These are phyloP conservation scores for Pleurotus cornucopiae DNA, from an alignment of 768 basidiomycete species.

Conservation along the genomic window DNA sequence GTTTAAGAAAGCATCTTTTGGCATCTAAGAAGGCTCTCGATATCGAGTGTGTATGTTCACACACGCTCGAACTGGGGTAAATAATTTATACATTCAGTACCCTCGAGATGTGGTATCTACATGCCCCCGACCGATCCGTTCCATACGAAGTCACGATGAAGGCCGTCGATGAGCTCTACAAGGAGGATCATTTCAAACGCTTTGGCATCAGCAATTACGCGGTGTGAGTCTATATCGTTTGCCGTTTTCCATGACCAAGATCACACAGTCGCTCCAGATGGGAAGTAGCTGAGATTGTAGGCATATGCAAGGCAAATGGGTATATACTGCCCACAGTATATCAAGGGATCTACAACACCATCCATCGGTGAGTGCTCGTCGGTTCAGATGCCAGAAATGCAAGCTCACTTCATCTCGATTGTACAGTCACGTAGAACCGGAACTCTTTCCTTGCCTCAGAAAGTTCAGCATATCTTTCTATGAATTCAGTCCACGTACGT, in stretches of 20 bases:
- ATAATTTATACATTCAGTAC: conserved; percentile 24
- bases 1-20: conserved; percentile 39
- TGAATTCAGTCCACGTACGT: too few species aligned
- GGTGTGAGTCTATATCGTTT: conserved; percentile 27
- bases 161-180: conserved; percentile 50
- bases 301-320: conserved; percentile 37
- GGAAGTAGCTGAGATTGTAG: conserved; percentile 43
- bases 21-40: conserved; percentile 43
- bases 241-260: conserved; percentile 7
- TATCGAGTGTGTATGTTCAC: conserved; percentile 31
- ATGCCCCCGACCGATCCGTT: conserved; percentile 55
- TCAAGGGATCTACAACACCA: conserved; percentile 23
- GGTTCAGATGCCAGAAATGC: conserved; percentile 31
- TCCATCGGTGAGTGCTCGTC: conserved; percentile 21
- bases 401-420: too few species aligned
- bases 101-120: conserved; percentile 51
- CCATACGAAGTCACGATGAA: conserved; percentile 54
- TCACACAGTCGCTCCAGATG: background rate
- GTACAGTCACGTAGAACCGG: too few species aligned
- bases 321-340: conserved; percentile 42
- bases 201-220: conserved; percentile 62
- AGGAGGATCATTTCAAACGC: conserved; percentile 55
- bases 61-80: too few species aligned
- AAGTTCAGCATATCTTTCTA: too few species aligned
- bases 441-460: too few species aligned